Base-by-base conservation (phyloP, 768 basidiomycete genomes). In the Mycena venus region DNA sequence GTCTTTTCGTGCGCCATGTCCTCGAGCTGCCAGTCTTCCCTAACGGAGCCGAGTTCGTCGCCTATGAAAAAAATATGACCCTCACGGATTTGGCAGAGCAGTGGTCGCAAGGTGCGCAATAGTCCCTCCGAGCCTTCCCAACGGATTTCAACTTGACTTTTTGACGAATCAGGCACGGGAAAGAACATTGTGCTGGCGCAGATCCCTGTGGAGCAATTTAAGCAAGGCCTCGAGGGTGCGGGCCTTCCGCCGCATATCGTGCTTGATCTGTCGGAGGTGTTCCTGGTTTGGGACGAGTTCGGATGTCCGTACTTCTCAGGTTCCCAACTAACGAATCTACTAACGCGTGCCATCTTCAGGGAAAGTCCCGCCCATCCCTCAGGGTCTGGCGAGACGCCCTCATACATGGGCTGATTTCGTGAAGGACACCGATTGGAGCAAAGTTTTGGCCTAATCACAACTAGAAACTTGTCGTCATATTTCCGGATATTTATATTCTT, bases 1-100 rank as follows among this genome's bases (percentile, higher is more conserved):
- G 73, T 9, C 21, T 56, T 2, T 74, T 63, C 31, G 73, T 74
- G 9, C 73, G 68, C 36, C 27, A 49, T 15, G 68, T 42, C 2
- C 23, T 74, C n/a, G 73, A 74, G 68, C 21, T 42, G 53, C 44
- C 59, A 34, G 67, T 70, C 8, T 74, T 74, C 44, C 67, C 67
- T 1, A 25, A 62, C n/a, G 73, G 73, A 3, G 8, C 29, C 36
- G 68, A 69, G 32, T 7, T 74, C 2, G 14, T 38, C 17, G 44
- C 73, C 4, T 31, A 31, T 19, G 25, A 61, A 31, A 62, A 58
- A 31, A 32, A 51, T 15, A 68, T 74, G 21, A 27, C 67, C 3
- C n/a, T 56, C 6, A 40, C 32, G 17, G 59, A 69, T 34, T 1
- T 70, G 7, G 47, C 59, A 11, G 17, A 7, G n/a, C 55, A 59